A percentile compares a stretch with the other conserved stretches of the same genome.
Conservation (phyloP, 257 asterid genomes). For the Echium plantagineum region DNA sequence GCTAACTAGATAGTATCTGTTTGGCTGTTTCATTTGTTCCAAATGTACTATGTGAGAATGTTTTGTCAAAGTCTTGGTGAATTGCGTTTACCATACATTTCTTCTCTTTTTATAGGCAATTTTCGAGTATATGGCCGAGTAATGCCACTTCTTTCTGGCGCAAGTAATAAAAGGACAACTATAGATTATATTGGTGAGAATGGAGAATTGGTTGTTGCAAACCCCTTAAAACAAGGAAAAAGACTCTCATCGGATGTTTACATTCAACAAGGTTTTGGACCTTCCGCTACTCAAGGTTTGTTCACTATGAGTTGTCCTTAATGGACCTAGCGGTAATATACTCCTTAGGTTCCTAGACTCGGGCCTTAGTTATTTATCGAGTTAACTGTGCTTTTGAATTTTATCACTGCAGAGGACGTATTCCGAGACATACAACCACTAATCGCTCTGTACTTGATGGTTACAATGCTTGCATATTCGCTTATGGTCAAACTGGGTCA, state of each 20-base stretch:
- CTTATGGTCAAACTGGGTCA: constrained; percentile 96
- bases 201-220: constrained; percentile 73
- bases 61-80: neutral
- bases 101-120: constrained; percentile 46
- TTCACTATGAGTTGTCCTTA: constrained; percentile 5
- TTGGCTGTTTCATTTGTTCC: too few species aligned
- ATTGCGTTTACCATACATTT: neutral
- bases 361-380: neutral
- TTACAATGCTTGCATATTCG: constrained; percentile 88
- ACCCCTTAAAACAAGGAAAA: constrained; percentile 87
- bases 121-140: constrained; percentile 88
- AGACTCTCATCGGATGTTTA: constrained; percentile 78
- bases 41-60: too few species aligned
- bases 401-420: constrained; percentile 59
- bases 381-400: constrained; percentile 2
- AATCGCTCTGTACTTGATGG: constrained; percentile 95
- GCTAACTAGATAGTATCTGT: too few species aligned
- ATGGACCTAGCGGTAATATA: neutral
- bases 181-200: constrained; percentile 82
- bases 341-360: neutral
- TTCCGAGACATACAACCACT: constrained; percentile 80
- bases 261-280: constrained; percentile 82
- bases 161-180: constrained; percentile 58
- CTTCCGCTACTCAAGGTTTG: constrained; percentile 73
- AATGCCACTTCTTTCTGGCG: constrained; percentile 77